Percentiles rank a stretch among this genome's conserved stretches.
phyloP scores from a whole-genome alignment of 169 alveolate genomes.

The Plasmodium fragile region DNA sequence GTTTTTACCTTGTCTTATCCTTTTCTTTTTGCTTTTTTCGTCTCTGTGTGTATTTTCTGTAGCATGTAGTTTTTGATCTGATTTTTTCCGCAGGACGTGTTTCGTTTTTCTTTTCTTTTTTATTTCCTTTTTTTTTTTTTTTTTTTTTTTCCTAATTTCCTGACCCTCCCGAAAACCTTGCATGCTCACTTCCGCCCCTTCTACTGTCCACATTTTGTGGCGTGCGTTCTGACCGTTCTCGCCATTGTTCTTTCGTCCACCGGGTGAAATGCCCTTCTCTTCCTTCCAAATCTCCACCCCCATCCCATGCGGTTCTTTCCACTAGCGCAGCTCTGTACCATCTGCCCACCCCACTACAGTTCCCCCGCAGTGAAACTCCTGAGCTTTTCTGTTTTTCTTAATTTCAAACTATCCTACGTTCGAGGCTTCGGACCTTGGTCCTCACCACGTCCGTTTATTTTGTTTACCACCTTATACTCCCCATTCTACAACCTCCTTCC shows the following conservation, averaged over 20 bases:
- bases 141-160: constrained; percentile 1
- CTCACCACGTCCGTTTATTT: neutral
- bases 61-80: neutral
- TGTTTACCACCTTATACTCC: neutral
- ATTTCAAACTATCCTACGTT: neutral
- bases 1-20: neutral
- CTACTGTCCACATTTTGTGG: neutral
- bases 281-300: neutral
- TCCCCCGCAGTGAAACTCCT: neutral
- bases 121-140: neutral
- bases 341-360: neutral
- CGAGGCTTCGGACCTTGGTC: neutral
- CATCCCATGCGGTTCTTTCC: neutral
- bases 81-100: neutral
- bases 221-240: neutral
- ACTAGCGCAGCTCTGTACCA: neutral
- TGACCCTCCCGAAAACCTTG: neutral
- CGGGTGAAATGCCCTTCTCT: neutral
- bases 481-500: neutral
- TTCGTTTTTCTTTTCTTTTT: neutral
- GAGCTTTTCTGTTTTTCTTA: neutral
- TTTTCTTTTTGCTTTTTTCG: neutral
- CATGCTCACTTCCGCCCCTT: neutral
- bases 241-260: neutral
- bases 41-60: neutral